Evolutionary conservation across 2,329 filamentous ascomycete genomes (phyloP).

Genomic region (Fusarium buharicum): DNA sequence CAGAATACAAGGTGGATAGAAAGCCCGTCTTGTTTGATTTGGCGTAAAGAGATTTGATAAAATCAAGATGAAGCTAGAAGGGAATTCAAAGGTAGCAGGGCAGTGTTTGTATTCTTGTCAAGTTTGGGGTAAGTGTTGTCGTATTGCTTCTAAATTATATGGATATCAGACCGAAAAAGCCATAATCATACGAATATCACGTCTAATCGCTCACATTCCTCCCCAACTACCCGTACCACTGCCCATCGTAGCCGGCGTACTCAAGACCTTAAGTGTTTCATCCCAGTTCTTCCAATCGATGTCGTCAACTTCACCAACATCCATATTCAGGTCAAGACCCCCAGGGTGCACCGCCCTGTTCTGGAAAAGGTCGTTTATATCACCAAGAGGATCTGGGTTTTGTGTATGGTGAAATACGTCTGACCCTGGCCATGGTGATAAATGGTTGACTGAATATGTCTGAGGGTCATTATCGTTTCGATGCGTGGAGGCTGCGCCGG

Average conservation of each 20-base stretch:
- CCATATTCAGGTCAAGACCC: constrained; percentile 24
- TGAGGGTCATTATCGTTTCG: constrained; percentile 5
- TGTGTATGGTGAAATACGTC: constrained; percentile 12
- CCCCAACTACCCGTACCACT: constrained; percentile 32
- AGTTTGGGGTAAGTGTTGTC: too few relatives aligned
- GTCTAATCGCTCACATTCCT: constrained; percentile 21
- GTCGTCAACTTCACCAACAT: constrained; percentile 33
- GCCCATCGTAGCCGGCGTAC: constrained; percentile 3
- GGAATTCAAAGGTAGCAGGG: too few relatives aligned
- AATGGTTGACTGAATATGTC: neutral
- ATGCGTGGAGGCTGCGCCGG: constrained; percentile 16
- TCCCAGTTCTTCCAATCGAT: constrained; percentile 39
- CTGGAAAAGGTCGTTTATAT: constrained; percentile 19
- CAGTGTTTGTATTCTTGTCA: too few relatives aligned
- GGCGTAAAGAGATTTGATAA: too few relatives aligned
- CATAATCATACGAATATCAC: neutral
- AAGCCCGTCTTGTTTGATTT: too few relatives aligned
- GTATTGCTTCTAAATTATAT: too few relatives aligned
- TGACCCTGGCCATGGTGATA: constrained; percentile 28
- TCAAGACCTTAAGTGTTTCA: constrained; percentile 22
- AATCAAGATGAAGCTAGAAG: too few relatives aligned
- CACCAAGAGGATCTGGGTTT: neutral
- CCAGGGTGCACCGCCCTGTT: neutral
- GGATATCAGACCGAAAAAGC: neutral
- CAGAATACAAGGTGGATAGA: too few relatives aligned